Conservation (phyloP, 495 filamentous ascomycete species). For the Aspergillus diversus region DNA sequence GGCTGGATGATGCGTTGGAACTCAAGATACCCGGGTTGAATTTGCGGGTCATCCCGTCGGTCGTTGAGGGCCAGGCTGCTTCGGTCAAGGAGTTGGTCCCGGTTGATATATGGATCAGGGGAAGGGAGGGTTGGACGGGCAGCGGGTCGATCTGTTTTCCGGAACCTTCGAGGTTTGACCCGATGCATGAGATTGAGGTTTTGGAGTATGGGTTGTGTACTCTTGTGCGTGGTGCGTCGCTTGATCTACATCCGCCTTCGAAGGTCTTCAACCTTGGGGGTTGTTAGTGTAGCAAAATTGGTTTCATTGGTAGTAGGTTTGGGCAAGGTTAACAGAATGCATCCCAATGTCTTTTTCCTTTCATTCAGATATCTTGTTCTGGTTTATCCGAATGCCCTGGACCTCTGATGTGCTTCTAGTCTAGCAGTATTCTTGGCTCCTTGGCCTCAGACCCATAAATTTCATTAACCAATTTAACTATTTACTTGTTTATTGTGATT, state of each 20-base stretch:
- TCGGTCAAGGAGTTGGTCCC: background rate
- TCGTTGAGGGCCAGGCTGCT: background rate
- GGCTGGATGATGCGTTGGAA: background rate
- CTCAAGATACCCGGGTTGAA: background rate
- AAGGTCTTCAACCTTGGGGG: background rate
- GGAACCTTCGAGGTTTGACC: background rate
- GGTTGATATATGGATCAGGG: background rate
- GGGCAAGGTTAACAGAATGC: background rate
- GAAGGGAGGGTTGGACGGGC: background rate
- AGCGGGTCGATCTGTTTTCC: background rate
- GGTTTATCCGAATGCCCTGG: too few relatives aligned
- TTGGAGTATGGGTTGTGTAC: background rate
- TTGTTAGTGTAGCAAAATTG: background rate
- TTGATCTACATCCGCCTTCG: background rate
- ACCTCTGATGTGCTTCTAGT: too few relatives aligned
- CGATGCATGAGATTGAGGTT: conserved; percentile 2
- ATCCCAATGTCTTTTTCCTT: background rate
- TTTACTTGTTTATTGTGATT: too few relatives aligned
- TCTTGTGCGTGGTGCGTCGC: background rate
- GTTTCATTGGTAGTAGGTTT: background rate
- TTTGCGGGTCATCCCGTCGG: background rate
- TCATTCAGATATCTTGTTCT: too few relatives aligned
- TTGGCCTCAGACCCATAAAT: too few relatives aligned
- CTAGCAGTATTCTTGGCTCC: too few relatives aligned
- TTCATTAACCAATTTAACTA: too few relatives aligned